phyloP scores from a whole-genome alignment of 108 stramenopile species.

The Schizochytrium sp. region DNA sequence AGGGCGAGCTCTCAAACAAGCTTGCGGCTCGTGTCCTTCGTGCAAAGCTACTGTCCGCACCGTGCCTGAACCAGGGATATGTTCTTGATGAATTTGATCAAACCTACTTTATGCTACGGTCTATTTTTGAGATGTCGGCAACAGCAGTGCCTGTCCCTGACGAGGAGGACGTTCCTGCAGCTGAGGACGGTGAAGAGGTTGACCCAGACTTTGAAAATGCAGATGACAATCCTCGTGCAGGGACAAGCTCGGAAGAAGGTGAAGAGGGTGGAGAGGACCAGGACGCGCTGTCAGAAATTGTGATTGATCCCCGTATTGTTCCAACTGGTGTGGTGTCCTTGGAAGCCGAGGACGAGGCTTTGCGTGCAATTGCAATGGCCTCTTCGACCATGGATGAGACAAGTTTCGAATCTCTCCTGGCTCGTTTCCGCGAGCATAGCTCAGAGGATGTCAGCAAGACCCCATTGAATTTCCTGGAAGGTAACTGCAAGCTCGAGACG shows the following conservation, averaged over 20 bases:
- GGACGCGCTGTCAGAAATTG: background rate
- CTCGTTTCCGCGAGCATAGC: background rate
- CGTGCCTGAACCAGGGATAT: constrained; percentile 44
- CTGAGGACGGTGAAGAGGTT: constrained; percentile 5
- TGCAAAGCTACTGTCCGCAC: background rate
- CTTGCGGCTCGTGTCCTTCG: constrained; percentile 13
- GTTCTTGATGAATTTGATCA: background rate
- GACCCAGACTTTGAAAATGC: constrained; percentile 11
- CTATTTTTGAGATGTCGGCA: constrained; percentile 6
- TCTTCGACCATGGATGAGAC: background rate
- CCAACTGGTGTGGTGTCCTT: constrained; percentile 29
- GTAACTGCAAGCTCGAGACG: constrained; percentile 18
- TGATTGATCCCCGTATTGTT: background rate
- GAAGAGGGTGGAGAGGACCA: constrained; percentile 17
- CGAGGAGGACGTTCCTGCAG: background rate
- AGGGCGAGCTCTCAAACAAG: constrained; percentile 44
- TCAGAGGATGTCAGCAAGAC: background rate
- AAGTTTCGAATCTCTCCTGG: background rate
- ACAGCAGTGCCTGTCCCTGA: background rate
- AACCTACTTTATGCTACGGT: background rate
- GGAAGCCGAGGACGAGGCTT: constrained; percentile 15
- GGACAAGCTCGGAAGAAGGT: background rate
- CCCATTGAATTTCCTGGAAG: background rate
- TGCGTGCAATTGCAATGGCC: constrained; percentile 5
- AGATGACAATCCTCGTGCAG: background rate